Evolutionary conservation across 768 basidiomycete genomes (phyloP).

Genomic region (Udeniomyces megalosporus): DNA sequence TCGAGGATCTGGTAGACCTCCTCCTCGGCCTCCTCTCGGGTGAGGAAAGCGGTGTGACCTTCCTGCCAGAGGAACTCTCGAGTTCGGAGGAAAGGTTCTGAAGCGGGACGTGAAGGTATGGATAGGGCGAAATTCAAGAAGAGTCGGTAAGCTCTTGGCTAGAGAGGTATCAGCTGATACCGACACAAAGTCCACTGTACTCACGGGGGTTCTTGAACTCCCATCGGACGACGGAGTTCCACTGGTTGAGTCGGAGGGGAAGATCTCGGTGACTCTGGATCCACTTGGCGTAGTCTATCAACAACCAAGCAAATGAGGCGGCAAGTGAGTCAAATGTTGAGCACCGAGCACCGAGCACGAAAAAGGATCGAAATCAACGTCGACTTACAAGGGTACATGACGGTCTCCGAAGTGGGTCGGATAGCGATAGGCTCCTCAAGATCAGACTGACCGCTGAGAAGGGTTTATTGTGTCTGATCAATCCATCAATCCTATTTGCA

Average conservation of each 20-base stretch:
- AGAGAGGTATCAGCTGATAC: background rate
- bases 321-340: background rate
- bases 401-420: constrained; percentile 93
- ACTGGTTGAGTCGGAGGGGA: constrained; percentile 91
- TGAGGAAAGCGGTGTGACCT: constrained; percentile 88
- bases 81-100: constrained; percentile 97
- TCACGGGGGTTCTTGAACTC: constrained; percentile 96
- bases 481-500: too few relatives aligned
- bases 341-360: background rate
- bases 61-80: constrained; percentile 99
- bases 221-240: constrained; percentile 99
- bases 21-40: constrained; percentile 70
- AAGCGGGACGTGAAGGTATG: background rate
- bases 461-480: too few relatives aligned
- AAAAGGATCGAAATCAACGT: background rate
- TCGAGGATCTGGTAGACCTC: constrained; percentile 92
- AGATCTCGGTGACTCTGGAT: constrained; percentile 93
- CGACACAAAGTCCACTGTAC: constrained; percentile 23
- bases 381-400: constrained; percentile 89
- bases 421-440: constrained; percentile 96
- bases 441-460: constrained; percentile 64
- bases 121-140: background rate
- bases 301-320: background rate
- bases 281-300: constrained; percentile 99
- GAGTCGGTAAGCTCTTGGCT: background rate